Base-by-base conservation (phyloP, 768 basidiomycete genomes). In the Lentinus tigrinus region DNA sequence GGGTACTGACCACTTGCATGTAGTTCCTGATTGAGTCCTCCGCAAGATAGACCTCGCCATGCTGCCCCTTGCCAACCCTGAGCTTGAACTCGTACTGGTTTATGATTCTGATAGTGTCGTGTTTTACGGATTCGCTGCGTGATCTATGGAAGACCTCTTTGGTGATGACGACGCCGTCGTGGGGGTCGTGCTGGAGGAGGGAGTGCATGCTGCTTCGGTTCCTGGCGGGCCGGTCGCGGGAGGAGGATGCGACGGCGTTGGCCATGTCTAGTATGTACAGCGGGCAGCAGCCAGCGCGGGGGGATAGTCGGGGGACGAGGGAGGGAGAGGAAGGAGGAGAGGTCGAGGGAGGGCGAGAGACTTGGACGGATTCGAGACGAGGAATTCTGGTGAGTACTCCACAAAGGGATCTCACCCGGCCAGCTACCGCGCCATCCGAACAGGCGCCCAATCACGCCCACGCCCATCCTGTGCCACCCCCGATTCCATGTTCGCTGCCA, bases 31-130 rank as follows among this genome's bases (percentile, higher is more conserved):
- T 74, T 69, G 72, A 77, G 72, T 83, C 82, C 69, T 67, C 80
- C 34, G 91, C 92, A 4, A 89, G 77, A 73, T 85, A 90, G 60
- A 98, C 95, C 67, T 89, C 85, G 47, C 95, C 95, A 68, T 97
- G 95, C 69, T 93, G 91, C 13, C 95, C 95, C 57, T 82, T 84
- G 21, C 95, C 95, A 21, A 97, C 85, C 67, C 83, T 82, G 54
- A 81, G 78, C 52, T 86, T 78, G 56, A 94, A 84, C 47, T 85
- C 76, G 72, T 96, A 98, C 72, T 95, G 91, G 76, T 98, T 98
- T 64, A 97, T 73, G 75, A 87, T 83, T 64, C 57, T 63, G 23
- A 52, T 27, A 16, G 38, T 43, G 21, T 63, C 61, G n/a, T 42
- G 78, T 73, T 64, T 68, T 49, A 58, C 74, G 74, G 58, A 74